phyloP scores from a whole-genome alignment of 768 basidiomycete species.

The Boletales sp. region DNA sequence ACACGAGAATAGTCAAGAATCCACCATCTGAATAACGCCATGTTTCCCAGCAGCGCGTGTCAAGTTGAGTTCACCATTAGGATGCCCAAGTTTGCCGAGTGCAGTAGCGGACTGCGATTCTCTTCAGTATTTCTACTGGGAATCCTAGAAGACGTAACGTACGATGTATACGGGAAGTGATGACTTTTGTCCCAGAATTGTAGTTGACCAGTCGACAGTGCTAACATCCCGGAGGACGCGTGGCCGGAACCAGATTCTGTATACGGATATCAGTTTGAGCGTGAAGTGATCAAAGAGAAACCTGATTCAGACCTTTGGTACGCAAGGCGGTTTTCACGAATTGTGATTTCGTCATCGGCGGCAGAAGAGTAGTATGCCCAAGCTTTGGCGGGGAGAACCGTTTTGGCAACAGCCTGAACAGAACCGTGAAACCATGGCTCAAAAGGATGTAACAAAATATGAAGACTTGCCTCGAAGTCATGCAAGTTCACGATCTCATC shows the following conservation, averaged over 20 bases:
- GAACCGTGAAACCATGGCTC: not conserved
- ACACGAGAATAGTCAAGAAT: not conserved
- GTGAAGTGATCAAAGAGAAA: not conserved
- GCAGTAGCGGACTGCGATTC: slow-evolving; percentile 62
- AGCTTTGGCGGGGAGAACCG: slow-evolving; percentile 75
- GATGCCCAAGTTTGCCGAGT: slow-evolving; percentile 88
- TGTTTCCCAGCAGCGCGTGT: slow-evolving; percentile 81
- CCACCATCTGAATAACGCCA: slow-evolving; percentile 66
- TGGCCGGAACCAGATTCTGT: slow-evolving; percentile 84
- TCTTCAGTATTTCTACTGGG: not conserved
- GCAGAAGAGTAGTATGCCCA: slow-evolving; percentile 96
- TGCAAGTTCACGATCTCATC: slow-evolving; percentile 83
- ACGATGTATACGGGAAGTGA: slow-evolving; percentile 79
- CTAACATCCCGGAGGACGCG: slow-evolving; percentile 79
- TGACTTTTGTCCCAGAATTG: slow-evolving; percentile 70
- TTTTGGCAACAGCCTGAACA: slow-evolving; percentile 68
- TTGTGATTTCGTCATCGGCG: slow-evolving; percentile 88
- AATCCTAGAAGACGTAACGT: slow-evolving; percentile 28
- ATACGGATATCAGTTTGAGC: not conserved
- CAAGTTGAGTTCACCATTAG: slow-evolving; percentile 86
- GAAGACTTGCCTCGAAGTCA: slow-evolving; percentile 75
- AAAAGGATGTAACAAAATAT: not conserved
- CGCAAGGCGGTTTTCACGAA: slow-evolving; percentile 82
- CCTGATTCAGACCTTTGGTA: slow-evolving; percentile 63
- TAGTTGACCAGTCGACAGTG: slow-evolving; percentile 76